These are phyloP conservation scores for Samsoniella hepiali DNA, from an alignment of 2,329 filamentous ascomycete species.

Conservation along the genomic window DNA sequence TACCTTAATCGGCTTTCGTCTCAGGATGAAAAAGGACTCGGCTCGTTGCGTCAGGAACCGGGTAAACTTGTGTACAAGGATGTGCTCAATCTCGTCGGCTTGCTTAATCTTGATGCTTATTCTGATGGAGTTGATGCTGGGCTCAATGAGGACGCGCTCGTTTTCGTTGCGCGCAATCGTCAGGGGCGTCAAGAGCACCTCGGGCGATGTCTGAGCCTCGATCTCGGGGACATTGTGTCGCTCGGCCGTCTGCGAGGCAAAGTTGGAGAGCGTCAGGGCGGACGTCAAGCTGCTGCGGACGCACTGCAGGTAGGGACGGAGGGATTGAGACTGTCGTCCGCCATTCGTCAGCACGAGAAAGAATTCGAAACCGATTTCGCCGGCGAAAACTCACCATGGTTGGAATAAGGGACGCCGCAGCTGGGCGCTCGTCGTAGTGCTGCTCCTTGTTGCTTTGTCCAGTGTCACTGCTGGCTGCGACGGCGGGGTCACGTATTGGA, in stretches of 20 bases:
- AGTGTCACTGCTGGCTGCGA: slow-evolving; percentile 15
- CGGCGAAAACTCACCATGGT: slow-evolving; percentile 11
- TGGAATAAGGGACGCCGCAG: background rate
- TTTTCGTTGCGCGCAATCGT: slow-evolving; percentile 94
- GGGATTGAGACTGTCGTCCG: slow-evolving; percentile 75
- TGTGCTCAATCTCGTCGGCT: slow-evolving; percentile 97
- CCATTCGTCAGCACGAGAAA: background rate
- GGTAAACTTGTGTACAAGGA: slow-evolving; percentile 97
- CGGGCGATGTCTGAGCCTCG: slow-evolving; percentile 87
- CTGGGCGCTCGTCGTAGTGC: slow-evolving; percentile 3
- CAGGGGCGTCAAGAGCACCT: slow-evolving; percentile 88
- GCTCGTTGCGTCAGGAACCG: slow-evolving; percentile 94
- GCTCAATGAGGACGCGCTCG: slow-evolving; percentile 93
- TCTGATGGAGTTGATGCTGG: slow-evolving; percentile 92
- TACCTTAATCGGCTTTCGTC: slow-evolving; percentile 93
- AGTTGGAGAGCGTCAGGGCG: slow-evolving; percentile 85
- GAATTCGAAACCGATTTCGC: background rate
- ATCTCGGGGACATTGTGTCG: slow-evolving; percentile 98
- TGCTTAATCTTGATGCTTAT: slow-evolving; percentile 99
- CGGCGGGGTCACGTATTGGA: slow-evolving; percentile 23
- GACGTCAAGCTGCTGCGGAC: slow-evolving; percentile 92
- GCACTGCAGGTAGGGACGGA: slow-evolving; percentile 93
- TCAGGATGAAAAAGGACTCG: slow-evolving; percentile 93
- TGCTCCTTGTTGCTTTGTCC: slow-evolving; percentile 12
- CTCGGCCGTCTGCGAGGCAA: slow-evolving; percentile 94